Evolutionary conservation across 768 basidiomycete genomes (phyloP), one percentile per base, ranked within the genome.

Genomic region (Gloeopeniophorella convolvens): DNA sequence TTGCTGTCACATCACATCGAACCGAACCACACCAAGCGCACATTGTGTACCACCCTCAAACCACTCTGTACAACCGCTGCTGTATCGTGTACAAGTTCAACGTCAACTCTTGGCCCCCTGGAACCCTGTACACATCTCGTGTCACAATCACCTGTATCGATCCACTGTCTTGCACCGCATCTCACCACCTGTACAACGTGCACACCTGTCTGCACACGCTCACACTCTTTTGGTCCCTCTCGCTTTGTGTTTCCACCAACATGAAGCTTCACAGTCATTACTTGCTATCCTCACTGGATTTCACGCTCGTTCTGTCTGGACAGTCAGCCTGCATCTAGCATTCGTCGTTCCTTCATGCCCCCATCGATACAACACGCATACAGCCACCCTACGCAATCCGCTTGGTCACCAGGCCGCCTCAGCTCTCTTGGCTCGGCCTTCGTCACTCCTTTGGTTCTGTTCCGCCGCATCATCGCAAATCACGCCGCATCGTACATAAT

Each of bases 121-220:
- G 47, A 48, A 43, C 42, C 24, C 35, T 42, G 30, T 48, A 33
- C 32, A 34, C 27, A 16, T 37, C 36, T 54, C 44, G 46, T 54
- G 48, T 35, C 34, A 32, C 41, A 42, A 51, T 26, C 40, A 15
- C 20, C 36, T 48, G 46, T 43, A 54, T 54, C 42, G 46, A 53
- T 43, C 48, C 36, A 48, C 46, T 23, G 30, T 30, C 34, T 13
- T 48, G 41, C 51, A 54, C 52, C 39, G 52, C 52, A 42, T 48
- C 39, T 28, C 20, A 12, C 35, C 24, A 30, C 18, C 16, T 52
- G 13, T 46, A 39, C 26, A 35, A 28, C 31, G 6, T 20, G 35
- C 16, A 30, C 39, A 51, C 35, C 21, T 32, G 28, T 31, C 12
- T 43, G 41, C 27, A 18, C 32, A 37, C 24, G 5, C 42, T 44